Conservation (phyloP, 371 early-diverging fungal species). For the Cokeromyces recurvatus region DNA sequence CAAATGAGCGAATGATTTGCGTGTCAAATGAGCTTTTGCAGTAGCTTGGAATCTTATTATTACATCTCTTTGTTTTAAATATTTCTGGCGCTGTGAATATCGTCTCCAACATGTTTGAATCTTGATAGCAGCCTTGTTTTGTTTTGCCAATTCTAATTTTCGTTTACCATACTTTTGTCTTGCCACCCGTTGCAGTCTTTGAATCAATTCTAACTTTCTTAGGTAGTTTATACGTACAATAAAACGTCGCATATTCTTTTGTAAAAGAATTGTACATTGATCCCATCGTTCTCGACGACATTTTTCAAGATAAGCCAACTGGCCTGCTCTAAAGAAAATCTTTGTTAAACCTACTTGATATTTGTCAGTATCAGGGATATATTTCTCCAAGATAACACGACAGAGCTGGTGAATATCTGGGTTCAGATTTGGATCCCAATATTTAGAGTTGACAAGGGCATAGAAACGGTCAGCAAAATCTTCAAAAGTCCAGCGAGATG, state of each 20-base stretch:
- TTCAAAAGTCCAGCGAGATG: constrained; percentile 83
- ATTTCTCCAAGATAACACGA: constrained; percentile 59
- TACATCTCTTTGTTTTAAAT: constrained; percentile 30
- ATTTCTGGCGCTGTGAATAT: constrained; percentile 58
- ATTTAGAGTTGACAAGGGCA: constrained; percentile 66
- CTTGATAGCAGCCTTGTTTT: constrained; percentile 66
- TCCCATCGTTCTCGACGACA: constrained; percentile 74
- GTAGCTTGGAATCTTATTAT: constrained; percentile 42
- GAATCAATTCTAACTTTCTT: constrained; percentile 51
- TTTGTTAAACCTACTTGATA: constrained; percentile 97
- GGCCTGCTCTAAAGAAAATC: constrained; percentile 99
- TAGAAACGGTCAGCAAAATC: constrained; percentile 91
- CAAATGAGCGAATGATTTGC: constrained; percentile 44
- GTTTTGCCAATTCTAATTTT: constrained; percentile 49
- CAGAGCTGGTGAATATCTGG: constrained; percentile 52
- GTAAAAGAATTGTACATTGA: constrained; percentile 74
- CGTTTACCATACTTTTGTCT: constrained; percentile 63
- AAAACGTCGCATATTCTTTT: constrained; percentile 81
- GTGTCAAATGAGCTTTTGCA: constrained; percentile 53
- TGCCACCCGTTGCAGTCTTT: constrained; percentile 56
- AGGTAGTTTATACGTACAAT: constrained; percentile 69
- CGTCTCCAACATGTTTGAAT: constrained; percentile 75
- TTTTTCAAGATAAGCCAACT: constrained; percentile 85
- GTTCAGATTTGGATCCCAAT: constrained; percentile 55
- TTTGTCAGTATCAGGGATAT: constrained; percentile 76